phyloP scores from a whole-genome alignment of 257 asterid species.

The Asclepias syriaca region DNA sequence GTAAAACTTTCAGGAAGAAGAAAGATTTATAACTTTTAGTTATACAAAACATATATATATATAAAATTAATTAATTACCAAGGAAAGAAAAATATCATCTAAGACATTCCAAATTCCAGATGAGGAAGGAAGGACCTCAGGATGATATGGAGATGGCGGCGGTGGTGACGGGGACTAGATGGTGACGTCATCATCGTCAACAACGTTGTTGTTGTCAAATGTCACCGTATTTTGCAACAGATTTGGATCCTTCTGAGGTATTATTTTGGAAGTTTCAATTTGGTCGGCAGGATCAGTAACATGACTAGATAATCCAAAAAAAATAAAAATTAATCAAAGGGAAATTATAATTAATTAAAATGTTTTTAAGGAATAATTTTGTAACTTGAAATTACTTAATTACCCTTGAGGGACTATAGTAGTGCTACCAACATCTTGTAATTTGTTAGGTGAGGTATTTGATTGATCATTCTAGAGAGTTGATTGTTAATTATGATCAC shows the following conservation, averaged over 20 bases:
- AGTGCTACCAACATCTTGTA: neutral
- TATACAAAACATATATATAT: neutral
- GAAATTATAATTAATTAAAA: no score
- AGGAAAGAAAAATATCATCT: neutral
- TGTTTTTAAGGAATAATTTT: no score
- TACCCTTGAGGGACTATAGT: neutral
- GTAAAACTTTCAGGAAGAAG: no score
- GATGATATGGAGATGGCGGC: neutral
- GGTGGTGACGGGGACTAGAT: neutral
- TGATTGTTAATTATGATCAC: no score
- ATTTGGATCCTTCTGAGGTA: neutral
- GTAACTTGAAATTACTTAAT: neutral
- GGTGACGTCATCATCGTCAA: no score
- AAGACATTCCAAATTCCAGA: neutral
- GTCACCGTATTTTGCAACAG: neutral
- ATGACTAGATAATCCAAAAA: no score
- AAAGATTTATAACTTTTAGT: no score
- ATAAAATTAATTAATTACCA: neutral
- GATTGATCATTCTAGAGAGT: neutral
- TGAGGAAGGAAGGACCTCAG: neutral
- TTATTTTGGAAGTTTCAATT: neutral
- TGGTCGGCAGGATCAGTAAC: neutral
- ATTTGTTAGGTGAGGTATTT: neutral
- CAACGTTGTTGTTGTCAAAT: no score
- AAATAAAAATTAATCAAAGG: no score